phyloP scores from a whole-genome alignment of 2,329 filamentous ascomycete species.

The Teratosphaeria epicoccoides region DNA sequence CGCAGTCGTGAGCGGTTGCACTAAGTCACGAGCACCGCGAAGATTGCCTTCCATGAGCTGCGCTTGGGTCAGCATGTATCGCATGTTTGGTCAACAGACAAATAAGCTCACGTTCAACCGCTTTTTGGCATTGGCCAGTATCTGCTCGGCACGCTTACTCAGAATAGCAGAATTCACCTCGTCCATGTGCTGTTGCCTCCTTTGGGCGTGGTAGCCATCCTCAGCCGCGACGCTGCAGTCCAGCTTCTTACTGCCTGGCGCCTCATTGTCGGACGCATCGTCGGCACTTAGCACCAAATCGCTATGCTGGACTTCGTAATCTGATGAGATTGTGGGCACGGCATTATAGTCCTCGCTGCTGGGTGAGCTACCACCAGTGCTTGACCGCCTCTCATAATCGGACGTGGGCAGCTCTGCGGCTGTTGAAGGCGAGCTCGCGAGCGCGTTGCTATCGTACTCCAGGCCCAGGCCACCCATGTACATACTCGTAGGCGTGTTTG shows the following conservation, averaged over 20 bases:
- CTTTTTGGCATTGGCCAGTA: constrained; percentile 84
- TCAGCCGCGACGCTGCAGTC: constrained; percentile 8
- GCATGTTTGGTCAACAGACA: not conserved
- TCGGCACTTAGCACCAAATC: constrained; percentile 6
- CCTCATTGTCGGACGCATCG: constrained; percentile 28
- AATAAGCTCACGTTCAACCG: constrained; percentile 60
- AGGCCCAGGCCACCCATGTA: not conserved
- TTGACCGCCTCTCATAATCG: constrained; percentile 12
- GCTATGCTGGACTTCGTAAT: constrained; percentile 14
- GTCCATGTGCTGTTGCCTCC: constrained; percentile 32
- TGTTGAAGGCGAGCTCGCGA: constrained; percentile 23
- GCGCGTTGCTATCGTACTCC: constrained; percentile 3
- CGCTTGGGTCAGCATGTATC: constrained; percentile 1
- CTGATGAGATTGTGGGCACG: constrained; percentile 25
- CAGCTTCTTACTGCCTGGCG: constrained; percentile 16
- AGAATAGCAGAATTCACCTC: constrained; percentile 64
- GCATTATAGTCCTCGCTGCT: constrained; percentile 36
- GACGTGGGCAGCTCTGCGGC: constrained; percentile 11
- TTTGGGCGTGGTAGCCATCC: constrained; percentile 16
- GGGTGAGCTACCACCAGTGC: constrained; percentile 31
- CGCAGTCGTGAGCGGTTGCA: constrained; percentile 27
- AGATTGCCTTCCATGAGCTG: constrained; percentile 93
- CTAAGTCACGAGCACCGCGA: constrained; percentile 53
- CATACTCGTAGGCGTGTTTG: not conserved
- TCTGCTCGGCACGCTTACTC: constrained; percentile 76